A percentile compares a stretch with the other conserved stretches of the same genome.
phyloP scores from a whole-genome alignment of 305 asterid genomes.

The Fraxinus dipetala region DNA sequence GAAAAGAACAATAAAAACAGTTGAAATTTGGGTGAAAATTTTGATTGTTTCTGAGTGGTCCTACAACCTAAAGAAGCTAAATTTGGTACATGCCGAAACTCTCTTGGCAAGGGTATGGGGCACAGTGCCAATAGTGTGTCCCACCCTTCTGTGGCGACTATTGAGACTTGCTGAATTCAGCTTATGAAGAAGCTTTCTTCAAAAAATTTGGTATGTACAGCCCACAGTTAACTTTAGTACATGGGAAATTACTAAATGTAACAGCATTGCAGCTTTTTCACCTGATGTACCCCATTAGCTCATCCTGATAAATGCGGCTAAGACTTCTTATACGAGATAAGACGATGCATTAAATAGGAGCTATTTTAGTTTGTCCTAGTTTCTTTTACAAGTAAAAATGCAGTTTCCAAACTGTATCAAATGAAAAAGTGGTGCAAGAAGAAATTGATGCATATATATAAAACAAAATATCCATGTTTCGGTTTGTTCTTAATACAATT shows the following conservation, averaged over 20 bases:
- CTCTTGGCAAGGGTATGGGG: neutral
- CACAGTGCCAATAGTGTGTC: neutral
- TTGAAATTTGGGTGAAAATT: neutral
- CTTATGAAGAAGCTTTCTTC: neutral
- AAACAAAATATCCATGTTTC: neutral
- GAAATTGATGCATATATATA: neutral
- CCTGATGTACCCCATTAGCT: neutral
- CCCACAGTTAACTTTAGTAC: neutral
- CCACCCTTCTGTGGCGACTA: neutral
- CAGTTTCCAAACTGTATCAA: neutral
- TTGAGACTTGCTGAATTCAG: neutral
- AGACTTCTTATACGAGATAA: neutral
- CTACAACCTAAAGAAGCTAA: neutral
- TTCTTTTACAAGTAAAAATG: neutral
- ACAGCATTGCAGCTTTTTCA: neutral
- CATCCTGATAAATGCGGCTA: slow-evolving; percentile 19
- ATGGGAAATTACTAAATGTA: neutral
- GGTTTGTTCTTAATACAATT: neutral
- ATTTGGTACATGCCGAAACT: neutral
- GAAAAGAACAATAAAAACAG: neutral
- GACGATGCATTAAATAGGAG: slow-evolving; percentile 5
- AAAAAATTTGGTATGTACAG: neutral
- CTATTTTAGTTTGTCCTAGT: neutral
- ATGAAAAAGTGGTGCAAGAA: neutral
- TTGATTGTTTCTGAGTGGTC: neutral